Evolutionary conservation across 2,329 filamentous ascomycete species (phyloP).

Genomic region (Capronia americana): DNA sequence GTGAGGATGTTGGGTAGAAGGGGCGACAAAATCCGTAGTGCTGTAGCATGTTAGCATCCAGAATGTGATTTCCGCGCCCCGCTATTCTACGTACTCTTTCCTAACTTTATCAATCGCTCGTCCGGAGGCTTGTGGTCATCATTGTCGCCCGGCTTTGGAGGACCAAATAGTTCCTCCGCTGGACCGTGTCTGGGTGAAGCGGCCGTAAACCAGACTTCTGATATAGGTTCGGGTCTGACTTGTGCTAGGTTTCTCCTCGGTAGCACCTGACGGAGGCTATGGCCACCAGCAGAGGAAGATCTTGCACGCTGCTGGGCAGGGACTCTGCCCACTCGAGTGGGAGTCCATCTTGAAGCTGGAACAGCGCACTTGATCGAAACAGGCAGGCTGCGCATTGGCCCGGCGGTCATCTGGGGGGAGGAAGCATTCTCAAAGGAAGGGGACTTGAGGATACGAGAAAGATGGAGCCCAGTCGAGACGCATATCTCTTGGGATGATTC

Average conservation of each 20-base stretch:
- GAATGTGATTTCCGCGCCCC: background rate
- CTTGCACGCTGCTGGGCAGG: conserved; percentile 19
- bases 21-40: conserved; percentile 66
- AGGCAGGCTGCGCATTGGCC: conserved; percentile 36
- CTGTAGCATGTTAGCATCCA: conserved; percentile 45
- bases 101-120: conserved; percentile 66
- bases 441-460: background rate
- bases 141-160: conserved; percentile 32
- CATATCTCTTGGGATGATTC: background rate
- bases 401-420: conserved; percentile 36
- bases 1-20: conserved; percentile 66
- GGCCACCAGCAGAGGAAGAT: conserved; percentile 25
- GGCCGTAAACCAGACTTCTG: conserved; percentile 46
- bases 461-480: background rate
- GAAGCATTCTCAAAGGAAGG: conserved; percentile 30
- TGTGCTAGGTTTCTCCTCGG: conserved; percentile 46
- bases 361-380: conserved; percentile 16
- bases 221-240: conserved; percentile 46
- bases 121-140: conserved; percentile 58
- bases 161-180: conserved; percentile 36
- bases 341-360: conserved; percentile 21
- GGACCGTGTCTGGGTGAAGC: conserved; percentile 38
- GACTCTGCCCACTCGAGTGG: conserved; percentile 3
- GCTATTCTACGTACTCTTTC: conserved; percentile 58
- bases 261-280: conserved; percentile 27